phyloP scores from a whole-genome alignment of 345 rosid genomes.

The Dipteronia dyeriana region DNA sequence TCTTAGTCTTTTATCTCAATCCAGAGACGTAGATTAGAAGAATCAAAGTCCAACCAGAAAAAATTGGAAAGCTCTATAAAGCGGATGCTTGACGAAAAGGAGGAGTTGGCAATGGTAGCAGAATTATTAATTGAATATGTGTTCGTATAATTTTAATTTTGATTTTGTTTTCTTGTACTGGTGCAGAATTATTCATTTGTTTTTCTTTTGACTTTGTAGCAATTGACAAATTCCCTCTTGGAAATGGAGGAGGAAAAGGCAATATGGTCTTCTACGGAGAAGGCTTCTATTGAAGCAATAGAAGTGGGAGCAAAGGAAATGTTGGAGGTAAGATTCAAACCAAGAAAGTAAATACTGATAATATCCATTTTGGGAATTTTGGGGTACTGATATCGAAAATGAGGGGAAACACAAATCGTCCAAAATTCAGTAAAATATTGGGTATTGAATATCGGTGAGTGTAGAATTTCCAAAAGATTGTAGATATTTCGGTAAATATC shows the following conservation, averaged over 20 bases:
- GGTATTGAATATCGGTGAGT: neutral
- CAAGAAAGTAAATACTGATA: neutral
- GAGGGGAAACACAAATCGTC: neutral
- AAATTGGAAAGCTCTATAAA: constrained; percentile 51
- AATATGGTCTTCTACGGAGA: constrained; percentile 76
- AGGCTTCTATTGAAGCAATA: constrained; percentile 55
- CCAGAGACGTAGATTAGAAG: constrained; percentile 65
- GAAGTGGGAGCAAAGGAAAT: constrained; percentile 61
- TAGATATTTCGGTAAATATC: neutral
- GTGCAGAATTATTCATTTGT: constrained; percentile 10
- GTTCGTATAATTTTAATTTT: neutral
- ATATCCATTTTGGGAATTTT: neutral
- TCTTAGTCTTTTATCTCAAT: constrained; percentile 23
- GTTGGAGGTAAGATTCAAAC: constrained; percentile 51
- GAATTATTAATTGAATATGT: constrained; percentile 11
- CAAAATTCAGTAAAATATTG: neutral
- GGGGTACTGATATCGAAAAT: neutral
- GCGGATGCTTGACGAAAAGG: constrained; percentile 71
- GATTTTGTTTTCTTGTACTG: neutral
- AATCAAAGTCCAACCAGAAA: constrained; percentile 52
- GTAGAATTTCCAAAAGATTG: neutral
- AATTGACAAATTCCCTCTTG: constrained; percentile 73
- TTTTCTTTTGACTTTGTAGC: constrained; percentile 53
- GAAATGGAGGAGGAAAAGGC: constrained; percentile 95
- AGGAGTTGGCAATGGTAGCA: constrained; percentile 84